phyloP scores from a whole-genome alignment of 1,139 yeast species.

The Protomyces gravidus region DNA sequence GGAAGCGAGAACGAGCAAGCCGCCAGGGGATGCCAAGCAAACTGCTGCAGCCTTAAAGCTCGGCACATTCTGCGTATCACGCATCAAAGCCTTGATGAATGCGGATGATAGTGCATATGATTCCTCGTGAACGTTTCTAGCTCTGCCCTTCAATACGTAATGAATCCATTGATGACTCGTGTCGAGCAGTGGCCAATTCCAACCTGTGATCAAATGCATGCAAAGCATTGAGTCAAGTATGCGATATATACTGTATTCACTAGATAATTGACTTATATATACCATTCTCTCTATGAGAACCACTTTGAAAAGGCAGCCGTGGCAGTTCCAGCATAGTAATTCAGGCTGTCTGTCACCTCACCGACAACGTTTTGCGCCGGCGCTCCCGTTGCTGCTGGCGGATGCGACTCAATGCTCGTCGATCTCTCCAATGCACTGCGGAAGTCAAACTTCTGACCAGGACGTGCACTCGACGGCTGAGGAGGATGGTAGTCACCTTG shows the following conservation, averaged over 20 bases:
- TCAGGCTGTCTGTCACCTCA: not conserved
- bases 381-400: too few species aligned
- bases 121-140: not conserved
- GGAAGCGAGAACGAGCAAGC: too few species aligned
- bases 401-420: not conserved
- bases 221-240: too few species aligned
- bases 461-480: not conserved
- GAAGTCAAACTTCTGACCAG: not conserved
- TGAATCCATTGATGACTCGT: too few species aligned
- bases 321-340: not conserved
- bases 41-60: not conserved
- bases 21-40: not conserved
- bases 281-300: not conserved
- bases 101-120: not conserved
- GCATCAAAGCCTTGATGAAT: not conserved
- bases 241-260: too few species aligned
- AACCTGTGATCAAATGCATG: too few species aligned
- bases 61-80: not conserved
- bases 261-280: too few species aligned
- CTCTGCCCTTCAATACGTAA: too few species aligned
- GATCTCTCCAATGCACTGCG: not conserved
- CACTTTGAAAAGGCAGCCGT: not conserved
- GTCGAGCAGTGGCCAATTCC: too few species aligned
- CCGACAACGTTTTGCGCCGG: not conserved
- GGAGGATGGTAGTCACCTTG: not conserved